Percentiles rank a stretch among this genome's conserved stretches.
These are phyloP conservation scores for Phycomyces blakesleeanus DNA, from an alignment of 192 early-diverging fungal genomes.

Conservation along the genomic window DNA sequence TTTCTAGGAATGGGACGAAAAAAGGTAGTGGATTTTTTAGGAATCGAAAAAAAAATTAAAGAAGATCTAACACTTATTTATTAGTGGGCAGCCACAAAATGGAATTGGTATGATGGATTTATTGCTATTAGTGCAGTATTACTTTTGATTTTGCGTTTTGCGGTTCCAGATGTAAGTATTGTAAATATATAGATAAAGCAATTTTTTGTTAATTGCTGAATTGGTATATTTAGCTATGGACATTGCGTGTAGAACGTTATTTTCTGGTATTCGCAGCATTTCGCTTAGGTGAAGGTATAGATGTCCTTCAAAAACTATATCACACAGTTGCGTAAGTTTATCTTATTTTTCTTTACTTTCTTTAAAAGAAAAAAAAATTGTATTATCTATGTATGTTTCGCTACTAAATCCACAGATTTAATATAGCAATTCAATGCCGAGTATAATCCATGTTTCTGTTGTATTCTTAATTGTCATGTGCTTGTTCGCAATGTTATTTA, in stretches of 20 bases:
- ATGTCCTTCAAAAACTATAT: conserved; percentile 25
- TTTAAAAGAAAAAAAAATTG: too few relatives aligned
- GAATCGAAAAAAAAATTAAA: neutral
- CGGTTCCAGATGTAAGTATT: conserved; percentile 11
- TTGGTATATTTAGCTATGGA: conserved; percentile 18
- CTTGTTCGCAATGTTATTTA: conserved; percentile 51
- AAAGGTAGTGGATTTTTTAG: conserved; percentile 20
- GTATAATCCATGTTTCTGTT: conserved; percentile 31
- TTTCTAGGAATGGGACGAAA: conserved; percentile 45
- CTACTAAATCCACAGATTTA: neutral
- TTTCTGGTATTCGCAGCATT: conserved; percentile 29
- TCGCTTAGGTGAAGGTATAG: conserved; percentile 27
- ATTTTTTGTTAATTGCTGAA: neutral
- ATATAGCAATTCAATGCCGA: conserved; percentile 23
- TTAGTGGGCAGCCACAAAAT: conserved; percentile 32
- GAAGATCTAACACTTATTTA: neutral
- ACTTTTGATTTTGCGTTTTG: conserved; percentile 23
- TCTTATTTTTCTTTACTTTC: neutral
- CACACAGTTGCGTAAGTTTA: conserved; percentile 29
- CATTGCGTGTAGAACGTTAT: conserved; percentile 27
- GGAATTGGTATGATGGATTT: conserved; percentile 30
- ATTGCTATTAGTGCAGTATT: conserved; percentile 22
- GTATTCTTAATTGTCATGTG: conserved; percentile 37
- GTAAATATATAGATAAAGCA: too few relatives aligned
- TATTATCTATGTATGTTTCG: neutral